A percentile compares a stretch with the other conserved stretches of the same genome.
phyloP scores from a whole-genome alignment of 352 stramenopile genomes.

The Phytophthora kernoviae region DNA sequence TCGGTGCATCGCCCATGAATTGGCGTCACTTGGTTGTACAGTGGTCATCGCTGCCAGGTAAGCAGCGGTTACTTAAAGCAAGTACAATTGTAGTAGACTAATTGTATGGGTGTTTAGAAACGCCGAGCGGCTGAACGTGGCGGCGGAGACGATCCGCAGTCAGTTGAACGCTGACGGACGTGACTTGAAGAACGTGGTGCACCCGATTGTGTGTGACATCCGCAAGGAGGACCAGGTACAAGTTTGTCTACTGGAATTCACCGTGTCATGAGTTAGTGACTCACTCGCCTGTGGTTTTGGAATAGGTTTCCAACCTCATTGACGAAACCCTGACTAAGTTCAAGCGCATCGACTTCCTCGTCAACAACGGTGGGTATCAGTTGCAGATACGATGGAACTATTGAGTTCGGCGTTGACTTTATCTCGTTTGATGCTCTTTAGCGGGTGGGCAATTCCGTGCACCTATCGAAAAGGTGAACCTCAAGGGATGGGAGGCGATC shows the following conservation, averaged over 20 bases:
- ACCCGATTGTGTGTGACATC: conserved; percentile 76
- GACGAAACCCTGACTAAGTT: conserved; percentile 76
- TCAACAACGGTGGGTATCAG: conserved; percentile 88
- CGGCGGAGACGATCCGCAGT: conserved; percentile 60
- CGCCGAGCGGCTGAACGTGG: conserved; percentile 59
- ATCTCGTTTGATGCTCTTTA: conserved; percentile 17
- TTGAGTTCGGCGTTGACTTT: neutral
- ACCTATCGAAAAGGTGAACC: conserved; percentile 86
- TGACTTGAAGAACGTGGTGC: conserved; percentile 46
- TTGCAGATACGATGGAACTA: neutral
- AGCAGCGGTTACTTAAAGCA: neutral
- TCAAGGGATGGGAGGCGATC: conserved; percentile 92
- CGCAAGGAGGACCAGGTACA: conserved; percentile 65
- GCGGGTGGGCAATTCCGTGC: conserved; percentile 93
- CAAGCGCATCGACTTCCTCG: conserved; percentile 88
- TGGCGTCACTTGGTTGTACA: conserved; percentile 72
- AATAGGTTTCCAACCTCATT: conserved; percentile 72
- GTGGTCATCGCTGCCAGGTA: conserved; percentile 86
- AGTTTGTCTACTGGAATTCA: neutral
- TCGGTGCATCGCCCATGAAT: conserved; percentile 80
- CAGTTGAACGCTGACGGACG: conserved; percentile 44
- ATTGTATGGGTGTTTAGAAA: conserved; percentile 35
- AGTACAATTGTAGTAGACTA: neutral
- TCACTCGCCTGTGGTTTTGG: neutral
- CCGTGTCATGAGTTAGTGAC: neutral